phyloP scores from a whole-genome alignment of 257 asterid genomes.

The Solanum pinnatisectum region DNA sequence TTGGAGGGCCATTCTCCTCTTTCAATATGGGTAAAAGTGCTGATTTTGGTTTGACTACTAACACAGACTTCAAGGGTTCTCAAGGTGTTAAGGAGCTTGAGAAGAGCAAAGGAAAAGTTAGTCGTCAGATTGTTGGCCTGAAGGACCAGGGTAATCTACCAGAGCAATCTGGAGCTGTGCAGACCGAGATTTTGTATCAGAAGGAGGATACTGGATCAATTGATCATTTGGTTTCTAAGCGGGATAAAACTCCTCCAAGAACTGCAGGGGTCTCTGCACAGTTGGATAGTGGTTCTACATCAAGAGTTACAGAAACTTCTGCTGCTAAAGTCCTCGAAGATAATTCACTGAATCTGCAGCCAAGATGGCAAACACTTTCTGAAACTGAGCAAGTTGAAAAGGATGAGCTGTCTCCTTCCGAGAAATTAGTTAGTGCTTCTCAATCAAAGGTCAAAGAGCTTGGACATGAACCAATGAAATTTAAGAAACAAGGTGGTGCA shows the following conservation, averaged over 20 bases:
- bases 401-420: slow-evolving; percentile 18
- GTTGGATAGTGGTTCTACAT: slow-evolving; percentile 33
- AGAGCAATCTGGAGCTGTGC: slow-evolving; percentile 13
- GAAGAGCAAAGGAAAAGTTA: slow-evolving; percentile 9
- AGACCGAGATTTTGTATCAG: slow-evolving; percentile 27
- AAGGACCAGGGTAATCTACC: slow-evolving; percentile 22
- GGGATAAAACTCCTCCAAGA: slow-evolving; percentile 23
- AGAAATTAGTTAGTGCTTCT: slow-evolving; percentile 21
- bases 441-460: slow-evolving; percentile 37
- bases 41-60: slow-evolving; percentile 19
- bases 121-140: slow-evolving; percentile 21
- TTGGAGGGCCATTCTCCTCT: slow-evolving; percentile 22
- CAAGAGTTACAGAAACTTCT: slow-evolving; percentile 37
- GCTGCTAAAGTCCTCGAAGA: slow-evolving; percentile 34
- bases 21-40: slow-evolving; percentile 14
- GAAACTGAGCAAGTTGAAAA: slow-evolving; percentile 26
- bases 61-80: slow-evolving; percentile 21
- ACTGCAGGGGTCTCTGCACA: slow-evolving; percentile 23
- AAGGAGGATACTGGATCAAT: slow-evolving; percentile 29
- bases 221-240: slow-evolving; percentile 20
- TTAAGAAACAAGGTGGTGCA: slow-evolving; percentile 25
- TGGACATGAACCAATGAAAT: slow-evolving; percentile 35
- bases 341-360: slow-evolving; percentile 26
- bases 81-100: slow-evolving; percentile 23
- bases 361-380: slow-evolving; percentile 22